Base-by-base conservation (phyloP, 2,329 filamentous ascomycete species). In the Xylaria sp. region DNA sequence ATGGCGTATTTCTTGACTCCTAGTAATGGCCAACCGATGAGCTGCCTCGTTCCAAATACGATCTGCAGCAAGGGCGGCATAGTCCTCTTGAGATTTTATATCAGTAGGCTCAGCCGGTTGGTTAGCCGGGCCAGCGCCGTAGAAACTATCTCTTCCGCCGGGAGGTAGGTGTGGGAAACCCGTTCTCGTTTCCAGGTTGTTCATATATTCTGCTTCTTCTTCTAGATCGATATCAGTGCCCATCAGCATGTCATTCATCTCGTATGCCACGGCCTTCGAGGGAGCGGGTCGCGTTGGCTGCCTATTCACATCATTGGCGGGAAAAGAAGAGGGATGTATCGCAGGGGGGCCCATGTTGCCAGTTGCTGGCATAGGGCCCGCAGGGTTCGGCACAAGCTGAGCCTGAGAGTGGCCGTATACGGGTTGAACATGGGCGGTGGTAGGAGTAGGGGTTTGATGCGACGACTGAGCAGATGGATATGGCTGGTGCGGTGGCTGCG, bases 211-310 rank as follows among this genome's bases (percentile, higher is more conserved):
- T 76, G 97, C 93, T 79, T 97, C 94, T 72, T 93, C 93, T 67
- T 91, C 90, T 56, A 97, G 81, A 82, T 97, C 93, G 71, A 97
- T 93, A 59, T 93, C 94, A 17, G 93, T 95, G 20, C 92, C 93
- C 20, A 91, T 90, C 63, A 97, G 81, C 59, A 94, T 92, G 81
- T 97, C 94, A 72, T 91, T 93, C 54, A 94, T 87, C 75, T 97
- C 93, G 74, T 94, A 89, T 66, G 88, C 83, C 65, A 85, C 84
- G 63, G 86, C 85, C 72, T 89, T 93, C 13, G 87, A 85, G 51
- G 89, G 87, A 72, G 84, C 84, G 66, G 84, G 88, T 75, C 87
- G 88, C 74, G 86, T 89, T 74, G 87, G 89, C 88, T 90, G 54
- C 78, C 74, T 65, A 80, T 83, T 10, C 75, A 73, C 38, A 75